phyloP scores from a whole-genome alignment of 306 rosid genomes.

The Styphnolobium japonicum region DNA sequence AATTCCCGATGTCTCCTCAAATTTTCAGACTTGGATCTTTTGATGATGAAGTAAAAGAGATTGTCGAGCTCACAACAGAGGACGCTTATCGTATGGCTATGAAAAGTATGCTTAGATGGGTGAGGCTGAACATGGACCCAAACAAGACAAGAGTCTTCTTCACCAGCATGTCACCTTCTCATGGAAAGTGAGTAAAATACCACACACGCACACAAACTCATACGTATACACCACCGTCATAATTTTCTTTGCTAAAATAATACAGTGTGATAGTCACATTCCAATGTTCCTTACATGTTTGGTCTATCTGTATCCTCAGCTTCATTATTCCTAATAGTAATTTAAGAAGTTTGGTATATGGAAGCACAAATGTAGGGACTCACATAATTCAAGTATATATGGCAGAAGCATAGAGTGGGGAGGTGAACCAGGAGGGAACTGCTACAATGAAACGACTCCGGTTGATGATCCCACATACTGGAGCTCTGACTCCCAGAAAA shows the following conservation, averaged over 20 bases:
- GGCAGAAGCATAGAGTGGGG: conserved; percentile 89
- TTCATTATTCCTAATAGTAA: not conserved
- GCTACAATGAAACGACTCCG: conserved; percentile 84
- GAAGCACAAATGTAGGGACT: not conserved
- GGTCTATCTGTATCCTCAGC: not conserved
- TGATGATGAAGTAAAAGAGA: conserved; percentile 69
- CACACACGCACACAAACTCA: no score
- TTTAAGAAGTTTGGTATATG: not conserved
- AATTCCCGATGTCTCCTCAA: not conserved
- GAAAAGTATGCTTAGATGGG: conserved; percentile 90
- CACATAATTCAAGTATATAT: not conserved
- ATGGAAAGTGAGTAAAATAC: conserved; percentile 51
- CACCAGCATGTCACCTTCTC: conserved; percentile 98
- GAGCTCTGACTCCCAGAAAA: conserved; percentile 70
- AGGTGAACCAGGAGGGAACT: conserved; percentile 62
- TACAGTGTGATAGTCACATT: not conserved
- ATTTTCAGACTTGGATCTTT: conserved; percentile 74
- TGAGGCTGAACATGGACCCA: conserved; percentile 68
- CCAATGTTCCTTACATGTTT: not conserved
- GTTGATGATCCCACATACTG: conserved; percentile 69
- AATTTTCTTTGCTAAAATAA: not conserved
- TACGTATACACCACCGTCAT: no score
- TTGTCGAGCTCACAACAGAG: conserved; percentile 58
- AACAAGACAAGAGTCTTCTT: conserved; percentile 81
- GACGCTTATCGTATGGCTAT: conserved; percentile 93